These are phyloP conservation scores for Phycomyces nitens DNA, from an alignment of 192 early-diverging fungal genomes.

Conservation along the genomic window DNA sequence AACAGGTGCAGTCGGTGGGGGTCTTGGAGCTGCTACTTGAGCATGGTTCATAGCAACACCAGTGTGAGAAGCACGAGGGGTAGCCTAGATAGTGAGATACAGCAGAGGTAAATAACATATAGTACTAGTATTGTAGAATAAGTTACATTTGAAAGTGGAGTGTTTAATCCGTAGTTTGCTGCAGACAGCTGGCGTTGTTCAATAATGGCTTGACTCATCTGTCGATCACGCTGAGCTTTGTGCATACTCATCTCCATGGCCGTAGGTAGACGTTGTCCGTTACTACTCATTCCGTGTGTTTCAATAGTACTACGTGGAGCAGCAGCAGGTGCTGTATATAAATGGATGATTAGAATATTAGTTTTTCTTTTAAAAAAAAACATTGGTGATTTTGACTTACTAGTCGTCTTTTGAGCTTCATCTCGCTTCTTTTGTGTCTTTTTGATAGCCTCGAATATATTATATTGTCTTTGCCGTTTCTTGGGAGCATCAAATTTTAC, in stretches of 20 bases:
- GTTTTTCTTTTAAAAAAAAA: no score
- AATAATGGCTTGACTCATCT: conserved; percentile 42
- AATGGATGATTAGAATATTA: no score
- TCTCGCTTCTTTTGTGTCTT: conserved; percentile 57
- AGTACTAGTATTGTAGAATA: conserved; percentile 1
- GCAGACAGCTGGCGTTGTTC: conserved; percentile 49
- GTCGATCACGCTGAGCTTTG: conserved; percentile 50
- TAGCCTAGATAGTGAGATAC: not conserved
- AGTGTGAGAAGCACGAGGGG: conserved; percentile 23
- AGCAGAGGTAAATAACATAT: not conserved
- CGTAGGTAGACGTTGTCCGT: conserved; percentile 34
- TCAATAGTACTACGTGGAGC: conserved; percentile 43
- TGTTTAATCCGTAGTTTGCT: conserved; percentile 39
- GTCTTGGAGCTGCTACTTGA: conserved; percentile 20
- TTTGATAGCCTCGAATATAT: conserved; percentile 59
- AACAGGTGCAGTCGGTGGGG: conserved; percentile 24
- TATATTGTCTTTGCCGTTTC: conserved; percentile 48
- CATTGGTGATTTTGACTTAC: conserved; percentile 9
- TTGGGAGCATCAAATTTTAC: conserved; percentile 27
- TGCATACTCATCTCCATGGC: conserved; percentile 53
- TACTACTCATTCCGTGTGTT: conserved; percentile 28
- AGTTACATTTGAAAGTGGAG: conserved; percentile 35
- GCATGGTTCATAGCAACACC: conserved; percentile 15
- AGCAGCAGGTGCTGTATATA: conserved; percentile 28
- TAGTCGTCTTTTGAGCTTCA: conserved; percentile 33